Conservation (phyloP, 257 asterid species). For the Marsdenia floribunda region DNA sequence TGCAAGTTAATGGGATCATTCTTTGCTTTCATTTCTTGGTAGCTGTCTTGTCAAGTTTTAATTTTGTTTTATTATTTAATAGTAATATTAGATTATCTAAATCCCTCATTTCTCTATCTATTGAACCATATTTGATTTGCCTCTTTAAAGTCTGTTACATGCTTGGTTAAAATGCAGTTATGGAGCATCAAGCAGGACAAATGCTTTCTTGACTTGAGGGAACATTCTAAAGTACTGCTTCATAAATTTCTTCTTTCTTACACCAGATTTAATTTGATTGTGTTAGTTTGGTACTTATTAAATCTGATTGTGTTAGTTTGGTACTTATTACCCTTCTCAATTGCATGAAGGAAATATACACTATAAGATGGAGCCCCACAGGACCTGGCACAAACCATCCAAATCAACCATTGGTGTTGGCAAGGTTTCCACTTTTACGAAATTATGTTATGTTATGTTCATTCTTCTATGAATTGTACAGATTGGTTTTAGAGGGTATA, state of each 20-base stretch:
- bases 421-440: slow-evolving; percentile 22
- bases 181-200: slow-evolving; percentile 30
- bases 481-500: neutral
- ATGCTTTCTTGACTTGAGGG: slow-evolving; percentile 24
- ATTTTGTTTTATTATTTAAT: neutral
- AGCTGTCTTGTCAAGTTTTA: neutral
- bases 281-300: neutral
- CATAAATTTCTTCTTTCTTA: neutral
- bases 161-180: slow-evolving; percentile 21
- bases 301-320: neutral
- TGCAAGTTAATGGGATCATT: neutral
- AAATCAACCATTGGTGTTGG: slow-evolving; percentile 22
- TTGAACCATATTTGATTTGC: neutral
- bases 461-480: neutral
- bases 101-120: neutral
- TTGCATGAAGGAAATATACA: slow-evolving; percentile 27
- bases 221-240: slow-evolving; percentile 21
- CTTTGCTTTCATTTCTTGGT: neutral
- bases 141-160: neutral
- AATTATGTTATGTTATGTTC: neutral
- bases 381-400: slow-evolving; percentile 29
- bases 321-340: neutral
- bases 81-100: neutral
- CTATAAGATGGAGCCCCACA: slow-evolving; percentile 36
- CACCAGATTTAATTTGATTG: neutral